Evolutionary conservation across 306 rosid genomes (phyloP).

Genomic region (Cicer arietinum): DNA sequence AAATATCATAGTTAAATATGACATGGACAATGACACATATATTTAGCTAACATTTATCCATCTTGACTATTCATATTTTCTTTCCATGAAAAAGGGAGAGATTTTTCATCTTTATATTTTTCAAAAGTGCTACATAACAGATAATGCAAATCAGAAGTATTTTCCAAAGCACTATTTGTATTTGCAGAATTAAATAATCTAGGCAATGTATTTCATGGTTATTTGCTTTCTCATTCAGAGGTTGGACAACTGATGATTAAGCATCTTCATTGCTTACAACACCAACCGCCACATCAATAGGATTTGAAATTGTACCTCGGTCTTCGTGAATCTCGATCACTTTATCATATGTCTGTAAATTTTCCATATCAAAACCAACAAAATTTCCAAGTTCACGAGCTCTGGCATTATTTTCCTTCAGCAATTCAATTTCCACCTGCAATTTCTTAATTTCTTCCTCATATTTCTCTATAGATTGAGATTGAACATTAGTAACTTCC

Average conservation of each 20-base stretch:
- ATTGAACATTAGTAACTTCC: conserved; percentile 59
- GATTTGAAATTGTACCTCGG: conserved; percentile 51
- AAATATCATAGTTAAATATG: conserved; percentile 9
- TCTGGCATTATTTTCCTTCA: conserved; percentile 55
- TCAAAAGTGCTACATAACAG: conserved; percentile 19
- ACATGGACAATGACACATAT: conserved; percentile 5
- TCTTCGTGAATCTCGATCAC: conserved; percentile 82
- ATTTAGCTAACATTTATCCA: neutral
- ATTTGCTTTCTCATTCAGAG: conserved; percentile 49
- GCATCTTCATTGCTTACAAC: conserved; percentile 51
- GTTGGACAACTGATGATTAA: conserved; percentile 50
- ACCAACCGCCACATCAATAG: conserved; percentile 49
- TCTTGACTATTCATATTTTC: conserved; percentile 21
- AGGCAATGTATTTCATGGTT: conserved; percentile 52
- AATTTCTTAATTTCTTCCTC: conserved; percentile 83
- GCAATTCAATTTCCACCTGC: conserved; percentile 70
- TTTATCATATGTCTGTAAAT: conserved; percentile 59
- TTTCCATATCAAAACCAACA: conserved; percentile 52
- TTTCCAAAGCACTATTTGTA: conserved; percentile 46
- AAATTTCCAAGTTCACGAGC: conserved; percentile 52
- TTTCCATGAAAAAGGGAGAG: conserved; percentile 13
- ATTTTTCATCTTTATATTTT: conserved; percentile 18
- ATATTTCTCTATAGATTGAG: conserved; percentile 62
- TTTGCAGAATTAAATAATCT: conserved; percentile 48
- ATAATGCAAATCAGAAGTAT: conserved; percentile 38